Conservation (phyloP, 495 filamentous ascomycete species). For the Cenococcum geophilum region DNA sequence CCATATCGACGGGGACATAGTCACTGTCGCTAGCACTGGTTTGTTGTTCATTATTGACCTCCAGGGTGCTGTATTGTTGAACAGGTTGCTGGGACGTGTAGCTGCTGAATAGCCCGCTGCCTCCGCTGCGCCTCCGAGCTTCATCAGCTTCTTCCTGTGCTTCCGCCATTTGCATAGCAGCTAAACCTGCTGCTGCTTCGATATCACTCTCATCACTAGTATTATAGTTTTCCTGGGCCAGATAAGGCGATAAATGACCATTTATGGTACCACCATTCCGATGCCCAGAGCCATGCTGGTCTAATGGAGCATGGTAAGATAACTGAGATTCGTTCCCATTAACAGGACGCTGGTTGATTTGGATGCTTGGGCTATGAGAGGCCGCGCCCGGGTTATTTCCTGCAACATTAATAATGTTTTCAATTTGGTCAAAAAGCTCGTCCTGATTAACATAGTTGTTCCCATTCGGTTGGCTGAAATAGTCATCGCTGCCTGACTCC, state of each 20-base stretch:
- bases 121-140: conserved; percentile 51
- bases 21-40: conserved; percentile 60
- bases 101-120: conserved; percentile 26
- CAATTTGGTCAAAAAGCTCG: conserved; percentile 38
- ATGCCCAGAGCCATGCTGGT: conserved; percentile 20
- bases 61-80: conserved; percentile 6
- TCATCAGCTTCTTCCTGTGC: conserved; percentile 62
- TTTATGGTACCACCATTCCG: conserved; percentile 45
- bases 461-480: conserved; percentile 31
- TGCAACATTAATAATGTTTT: conserved; percentile 27
- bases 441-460: conserved; percentile 30
- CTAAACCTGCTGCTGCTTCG: conserved; percentile 79
- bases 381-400: conserved; percentile 8
- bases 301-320: conserved; percentile 18
- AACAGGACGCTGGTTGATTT: conserved; percentile 19
- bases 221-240: conserved; percentile 38
- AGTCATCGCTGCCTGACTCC: conserved; percentile 42
- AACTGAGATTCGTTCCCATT: neutral
- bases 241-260: conserved; percentile 38
- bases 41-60: conserved; percentile 32
- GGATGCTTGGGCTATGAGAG: conserved; percentile 18
- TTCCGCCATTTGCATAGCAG: conserved; percentile 78
- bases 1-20: conserved; percentile 65
- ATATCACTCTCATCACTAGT: conserved; percentile 76
- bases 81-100: conserved; percentile 31